Percentiles rank a stretch among this genome's conserved stretches.
Evolutionary conservation across 139 green algal genomes (phyloP).

Genomic region (Ulvella scutata): DNA sequence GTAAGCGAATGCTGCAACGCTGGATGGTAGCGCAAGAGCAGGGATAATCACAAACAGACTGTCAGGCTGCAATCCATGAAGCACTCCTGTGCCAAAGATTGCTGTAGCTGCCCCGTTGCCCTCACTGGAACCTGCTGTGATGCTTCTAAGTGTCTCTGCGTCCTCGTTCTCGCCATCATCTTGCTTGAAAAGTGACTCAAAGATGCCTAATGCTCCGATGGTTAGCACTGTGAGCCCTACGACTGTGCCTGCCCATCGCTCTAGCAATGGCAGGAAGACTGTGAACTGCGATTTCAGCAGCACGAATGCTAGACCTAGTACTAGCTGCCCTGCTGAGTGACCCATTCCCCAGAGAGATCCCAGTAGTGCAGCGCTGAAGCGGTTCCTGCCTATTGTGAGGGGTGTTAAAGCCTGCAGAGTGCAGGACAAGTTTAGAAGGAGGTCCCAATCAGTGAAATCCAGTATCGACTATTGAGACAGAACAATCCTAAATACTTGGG

Average conservation of each 20-base stretch:
- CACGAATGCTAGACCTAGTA: slow-evolving; percentile 83
- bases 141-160: not conserved
- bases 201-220: slow-evolving; percentile 80
- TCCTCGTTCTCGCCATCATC: slow-evolving; percentile 21
- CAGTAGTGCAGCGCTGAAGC: slow-evolving; percentile 50
- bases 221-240: slow-evolving; percentile 84
- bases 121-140: not conserved
- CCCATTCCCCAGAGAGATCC: slow-evolving; percentile 95
- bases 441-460: too few relatives aligned
- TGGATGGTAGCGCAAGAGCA: slow-evolving; percentile 82
- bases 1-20: slow-evolving; percentile 70
- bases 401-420: slow-evolving; percentile 83
- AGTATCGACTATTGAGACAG: too few relatives aligned
- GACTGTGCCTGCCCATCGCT: slow-evolving; percentile 46
- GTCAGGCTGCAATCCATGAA: slow-evolving; percentile 94
- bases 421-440: too few relatives aligned
- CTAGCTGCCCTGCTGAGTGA: slow-evolving; percentile 89
- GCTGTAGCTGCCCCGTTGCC: slow-evolving; percentile 17
- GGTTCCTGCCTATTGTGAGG: slow-evolving; percentile 78
- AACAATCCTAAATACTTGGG: too few relatives aligned
- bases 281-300: slow-evolving; percentile 61
- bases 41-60: slow-evolving; percentile 92
- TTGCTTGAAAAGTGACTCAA: slow-evolving; percentile 71
- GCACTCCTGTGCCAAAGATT: slow-evolving; percentile 84
- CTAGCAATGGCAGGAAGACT: slow-evolving; percentile 58